Conservation (phyloP, 495 filamentous ascomycete genomes). For the Thermothielavioides terrestris region DNA sequence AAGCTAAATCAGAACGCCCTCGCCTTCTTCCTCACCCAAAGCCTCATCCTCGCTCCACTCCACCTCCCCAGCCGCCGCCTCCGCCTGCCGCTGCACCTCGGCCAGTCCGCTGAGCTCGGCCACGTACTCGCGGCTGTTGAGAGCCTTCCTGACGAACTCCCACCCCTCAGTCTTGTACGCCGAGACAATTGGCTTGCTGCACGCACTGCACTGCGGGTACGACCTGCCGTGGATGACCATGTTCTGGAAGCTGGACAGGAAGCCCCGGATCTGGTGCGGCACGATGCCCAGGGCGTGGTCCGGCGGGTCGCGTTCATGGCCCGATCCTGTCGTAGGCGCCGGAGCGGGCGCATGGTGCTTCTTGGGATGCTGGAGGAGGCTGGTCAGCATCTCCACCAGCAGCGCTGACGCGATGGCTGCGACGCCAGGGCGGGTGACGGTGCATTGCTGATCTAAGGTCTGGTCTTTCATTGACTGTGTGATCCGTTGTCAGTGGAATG, state of each 20-base stretch:
- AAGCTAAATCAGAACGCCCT: slow-evolving; percentile 30
- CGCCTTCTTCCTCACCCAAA: slow-evolving; percentile 36
- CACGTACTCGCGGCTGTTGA: slow-evolving; percentile 78
- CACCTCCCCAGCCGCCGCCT: slow-evolving; percentile 38
- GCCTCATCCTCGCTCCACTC: slow-evolving; percentile 40
- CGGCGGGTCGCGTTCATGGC: slow-evolving; percentile 46
- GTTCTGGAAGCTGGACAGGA: slow-evolving; percentile 77
- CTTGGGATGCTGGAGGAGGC: slow-evolving; percentile 74
- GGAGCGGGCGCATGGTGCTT: slow-evolving; percentile 53
- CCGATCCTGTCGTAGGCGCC: slow-evolving; percentile 12
- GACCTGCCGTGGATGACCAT: slow-evolving; percentile 70
- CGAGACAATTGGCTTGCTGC: slow-evolving; percentile 63
- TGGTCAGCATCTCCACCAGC: slow-evolving; percentile 84
- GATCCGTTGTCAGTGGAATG: slow-evolving; percentile 35
- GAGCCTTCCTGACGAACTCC: slow-evolving; percentile 79
- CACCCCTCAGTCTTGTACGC: slow-evolving; percentile 69
- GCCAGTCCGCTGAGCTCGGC: slow-evolving; percentile 85
- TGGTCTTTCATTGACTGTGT: slow-evolving; percentile 84
- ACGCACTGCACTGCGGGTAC: slow-evolving; percentile 89
- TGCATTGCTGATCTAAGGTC: slow-evolving; percentile 96
- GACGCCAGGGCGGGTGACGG: slow-evolving; percentile 87
- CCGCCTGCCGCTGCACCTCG: slow-evolving; percentile 80
- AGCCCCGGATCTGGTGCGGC: slow-evolving; percentile 89
- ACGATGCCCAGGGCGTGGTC: slow-evolving; percentile 78
- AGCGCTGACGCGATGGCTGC: slow-evolving; percentile 86